These are phyloP conservation scores for Tulasnella sp. DNA, from an alignment of 768 basidiomycete genomes.

Conservation along the genomic window DNA sequence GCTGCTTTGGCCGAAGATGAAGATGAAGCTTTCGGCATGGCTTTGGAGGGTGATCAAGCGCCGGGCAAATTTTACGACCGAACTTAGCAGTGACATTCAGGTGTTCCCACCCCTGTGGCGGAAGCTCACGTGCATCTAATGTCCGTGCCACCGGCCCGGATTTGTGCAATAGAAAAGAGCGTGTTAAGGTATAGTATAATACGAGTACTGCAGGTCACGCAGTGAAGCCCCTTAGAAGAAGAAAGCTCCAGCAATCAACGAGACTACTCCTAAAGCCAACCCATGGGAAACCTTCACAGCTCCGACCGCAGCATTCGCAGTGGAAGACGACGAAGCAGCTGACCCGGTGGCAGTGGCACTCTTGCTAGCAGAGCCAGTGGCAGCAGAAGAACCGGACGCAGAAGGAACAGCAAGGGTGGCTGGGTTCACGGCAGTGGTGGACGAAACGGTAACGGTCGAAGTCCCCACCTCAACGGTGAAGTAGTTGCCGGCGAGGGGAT, in stretches of 20 bases:
- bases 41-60: too few species aligned
- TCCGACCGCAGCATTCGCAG: background rate
- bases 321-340: constrained; percentile 23
- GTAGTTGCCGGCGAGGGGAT: constrained; percentile 24
- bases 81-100: too few species aligned
- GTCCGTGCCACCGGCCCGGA: too few species aligned
- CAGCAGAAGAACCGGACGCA: background rate
- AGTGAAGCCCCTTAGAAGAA: background rate
- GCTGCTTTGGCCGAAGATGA: too few species aligned
- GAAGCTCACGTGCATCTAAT: too few species aligned
- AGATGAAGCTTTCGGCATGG: too few species aligned
- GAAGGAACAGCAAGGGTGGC: constrained; percentile 19
- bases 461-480: constrained; percentile 30
- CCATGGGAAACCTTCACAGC: background rate
- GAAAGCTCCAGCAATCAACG: background rate
- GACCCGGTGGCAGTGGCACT: background rate
- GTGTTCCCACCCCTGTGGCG: too few species aligned
- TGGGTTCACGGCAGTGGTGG: constrained; percentile 27
- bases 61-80: too few species aligned
- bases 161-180: too few species aligned
- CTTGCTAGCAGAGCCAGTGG: background rate
- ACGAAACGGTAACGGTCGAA: constrained; percentile 25
- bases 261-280: background rate
- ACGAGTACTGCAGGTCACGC: too few species aligned
- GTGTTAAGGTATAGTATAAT: too few species aligned